Conservation (phyloP, 2,329 filamentous ascomycete species). For the Chaetomium olivaceum region DNA sequence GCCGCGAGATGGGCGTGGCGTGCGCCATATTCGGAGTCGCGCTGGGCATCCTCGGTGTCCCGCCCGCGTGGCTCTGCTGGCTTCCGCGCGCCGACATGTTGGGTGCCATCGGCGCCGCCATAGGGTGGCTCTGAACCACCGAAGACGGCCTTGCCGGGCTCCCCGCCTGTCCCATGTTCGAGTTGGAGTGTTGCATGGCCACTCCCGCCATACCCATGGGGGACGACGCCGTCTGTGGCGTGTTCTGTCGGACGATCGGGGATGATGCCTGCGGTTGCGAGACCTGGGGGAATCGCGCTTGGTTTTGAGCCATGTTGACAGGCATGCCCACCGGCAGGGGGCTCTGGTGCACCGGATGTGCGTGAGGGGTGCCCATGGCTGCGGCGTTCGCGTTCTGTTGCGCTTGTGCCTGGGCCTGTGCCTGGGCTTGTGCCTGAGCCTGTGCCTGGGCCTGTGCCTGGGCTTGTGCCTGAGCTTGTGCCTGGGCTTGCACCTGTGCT, state of each 20-base stretch:
- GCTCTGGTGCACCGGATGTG: conserved; percentile 46
- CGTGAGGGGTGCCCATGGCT: conserved; percentile 44
- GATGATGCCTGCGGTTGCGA: conserved; percentile 67
- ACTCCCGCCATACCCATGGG: conserved; percentile 60
- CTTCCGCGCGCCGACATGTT: conserved; percentile 65
- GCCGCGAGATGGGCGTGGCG: conserved; percentile 59
- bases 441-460: conserved; percentile 36
- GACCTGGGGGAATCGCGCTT: conserved; percentile 55
- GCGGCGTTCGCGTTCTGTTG: conserved; percentile 38
- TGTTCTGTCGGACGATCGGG: conserved; percentile 64
- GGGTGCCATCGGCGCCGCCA: conserved; percentile 61
- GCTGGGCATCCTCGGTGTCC: conserved; percentile 63
- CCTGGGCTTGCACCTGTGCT: conserved; percentile 19
- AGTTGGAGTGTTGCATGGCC: conserved; percentile 65
- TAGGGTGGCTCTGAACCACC: conserved; percentile 61
- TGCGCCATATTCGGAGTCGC: conserved; percentile 63
- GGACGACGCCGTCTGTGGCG: conserved; percentile 65
- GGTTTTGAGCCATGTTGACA: conserved; percentile 44
- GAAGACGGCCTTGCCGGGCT: conserved; percentile 69
- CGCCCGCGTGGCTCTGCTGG: conserved; percentile 64
- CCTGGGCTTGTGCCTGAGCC: conserved; percentile 30
- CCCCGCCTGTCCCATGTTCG: conserved; percentile 59
- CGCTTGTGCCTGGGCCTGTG: conserved; percentile 32
- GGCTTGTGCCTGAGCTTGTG: conserved; percentile 31
- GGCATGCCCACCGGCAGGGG: conserved; percentile 45